Evolutionary conservation across 1,139 yeast species (phyloP).

Genomic region (Taphrina pruni): DNA sequence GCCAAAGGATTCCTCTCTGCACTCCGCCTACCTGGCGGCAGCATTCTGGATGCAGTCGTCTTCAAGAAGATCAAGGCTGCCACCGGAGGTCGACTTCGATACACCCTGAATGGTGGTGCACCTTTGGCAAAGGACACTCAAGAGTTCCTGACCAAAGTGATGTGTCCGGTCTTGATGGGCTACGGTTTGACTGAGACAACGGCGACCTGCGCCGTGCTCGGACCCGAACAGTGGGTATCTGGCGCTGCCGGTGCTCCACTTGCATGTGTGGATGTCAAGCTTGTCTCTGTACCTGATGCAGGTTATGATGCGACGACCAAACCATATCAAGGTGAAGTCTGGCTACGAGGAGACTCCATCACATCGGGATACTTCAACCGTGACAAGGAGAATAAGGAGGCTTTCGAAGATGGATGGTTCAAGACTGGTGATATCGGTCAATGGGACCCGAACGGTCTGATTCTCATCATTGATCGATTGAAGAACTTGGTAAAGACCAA

Average conservation of each 20-base stretch:
- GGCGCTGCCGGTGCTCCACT: slow-evolving; percentile 84
- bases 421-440: slow-evolving; percentile 97
- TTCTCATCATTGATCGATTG: slow-evolving; percentile 88
- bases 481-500: slow-evolving; percentile 94
- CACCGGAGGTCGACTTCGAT: slow-evolving; percentile 86
- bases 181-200: slow-evolving; percentile 97
- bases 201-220: slow-evolving; percentile 80
- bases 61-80: slow-evolving; percentile 91
- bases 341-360: slow-evolving; percentile 75
- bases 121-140: slow-evolving; percentile 89
- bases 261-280: slow-evolving; percentile 83
- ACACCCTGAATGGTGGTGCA: slow-evolving; percentile 90
- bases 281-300: slow-evolving; percentile 89
- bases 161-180: slow-evolving; percentile 91
- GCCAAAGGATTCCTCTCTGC: slow-evolving; percentile 68
- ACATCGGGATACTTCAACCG: slow-evolving; percentile 81
- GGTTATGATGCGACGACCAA: slow-evolving; percentile 75
- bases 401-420: slow-evolving; percentile 92
- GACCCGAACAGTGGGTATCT: slow-evolving; percentile 67
- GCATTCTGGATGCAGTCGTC: slow-evolving; percentile 66
- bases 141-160: slow-evolving; percentile 71
- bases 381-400: slow-evolving; percentile 76
- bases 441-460: slow-evolving; percentile 81
- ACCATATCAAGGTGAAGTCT: slow-evolving; percentile 80
- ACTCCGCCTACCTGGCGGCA: slow-evolving; percentile 75